Evolutionary conservation across 2,329 filamentous ascomycete species (phyloP).

Genomic region (Cordyceps farinosa): DNA sequence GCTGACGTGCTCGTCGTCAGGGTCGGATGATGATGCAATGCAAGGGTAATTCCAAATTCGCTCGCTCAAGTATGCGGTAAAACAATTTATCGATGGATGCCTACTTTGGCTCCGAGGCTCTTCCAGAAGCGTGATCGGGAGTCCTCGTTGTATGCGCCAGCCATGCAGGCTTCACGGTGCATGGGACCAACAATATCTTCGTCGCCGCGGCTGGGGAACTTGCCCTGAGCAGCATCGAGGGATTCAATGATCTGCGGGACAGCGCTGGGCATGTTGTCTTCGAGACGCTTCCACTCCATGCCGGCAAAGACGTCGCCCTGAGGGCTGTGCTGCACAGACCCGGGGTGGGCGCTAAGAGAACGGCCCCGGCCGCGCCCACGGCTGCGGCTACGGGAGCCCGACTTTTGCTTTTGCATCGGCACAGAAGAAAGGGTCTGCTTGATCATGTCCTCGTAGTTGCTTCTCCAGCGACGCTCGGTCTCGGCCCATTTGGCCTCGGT

Average conservation of each 20-base stretch:
- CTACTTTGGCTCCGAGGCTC: slow-evolving; percentile 45
- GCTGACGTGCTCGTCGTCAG: slow-evolving; percentile 18
- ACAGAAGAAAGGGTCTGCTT: slow-evolving; percentile 42
- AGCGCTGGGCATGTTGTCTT: slow-evolving; percentile 57
- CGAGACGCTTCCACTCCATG: slow-evolving; percentile 44
- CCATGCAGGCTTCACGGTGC: slow-evolving; percentile 59
- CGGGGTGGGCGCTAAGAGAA: slow-evolving; percentile 41
- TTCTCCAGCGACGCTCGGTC: slow-evolving; percentile 72
- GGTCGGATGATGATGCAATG: slow-evolving; percentile 7
- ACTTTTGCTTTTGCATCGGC: slow-evolving; percentile 26
- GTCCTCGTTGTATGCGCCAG: slow-evolving; percentile 42
- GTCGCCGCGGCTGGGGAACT: slow-evolving; percentile 84
- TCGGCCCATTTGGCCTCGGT: slow-evolving; percentile 87
- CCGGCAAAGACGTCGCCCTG: slow-evolving; percentile 40
- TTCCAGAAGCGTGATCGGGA: slow-evolving; percentile 47
- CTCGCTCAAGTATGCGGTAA: not conserved
- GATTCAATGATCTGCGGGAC: slow-evolving; percentile 67
- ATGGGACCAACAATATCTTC: slow-evolving; percentile 93
- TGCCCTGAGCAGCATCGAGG: slow-evolving; percentile 64
- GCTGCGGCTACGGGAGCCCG: slow-evolving; percentile 37
- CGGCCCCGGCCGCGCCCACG: slow-evolving; percentile 37
- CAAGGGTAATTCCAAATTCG: slow-evolving; percentile 4
- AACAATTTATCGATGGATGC: slow-evolving; percentile 22
- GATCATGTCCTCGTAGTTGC: slow-evolving; percentile 63
- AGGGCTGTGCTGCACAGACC: slow-evolving; percentile 30